Base-by-base conservation (phyloP, 768 basidiomycete genomes). In the Wakefieldia striispora region DNA sequence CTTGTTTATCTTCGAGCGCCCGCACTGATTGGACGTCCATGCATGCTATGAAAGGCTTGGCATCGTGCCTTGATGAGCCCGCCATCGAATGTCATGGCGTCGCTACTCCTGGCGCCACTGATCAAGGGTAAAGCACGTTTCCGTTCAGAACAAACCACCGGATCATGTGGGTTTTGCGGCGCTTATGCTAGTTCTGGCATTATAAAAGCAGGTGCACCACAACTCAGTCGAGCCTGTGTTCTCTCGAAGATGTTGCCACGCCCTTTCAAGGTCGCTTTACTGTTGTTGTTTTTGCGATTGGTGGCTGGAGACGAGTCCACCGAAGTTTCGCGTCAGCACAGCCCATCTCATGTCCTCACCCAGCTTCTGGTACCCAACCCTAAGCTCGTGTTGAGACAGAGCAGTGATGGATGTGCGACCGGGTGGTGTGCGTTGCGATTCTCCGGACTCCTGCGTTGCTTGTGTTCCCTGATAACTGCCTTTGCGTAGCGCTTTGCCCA, bases 401-500 rank as follows among this genome's bases (percentile, higher is more conserved):
- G 21, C 13, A 35, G 38, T 0, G 46, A 34, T 14, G 50, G 49
- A 19, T 64, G 62, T 20, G 6, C 34, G 9, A 17, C 16, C 6
- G 59, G 56, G 29, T 60, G 8, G 6, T 41, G 62, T 63, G 17
- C 43, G 58, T 54, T n/a, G 1, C 4, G 1, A 14, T 24, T 13
- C 16, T 37, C 7, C 38, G 7, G 24, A n/a, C 14, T 34, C 23
- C 9, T 12, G 1, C 16, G 14, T 37, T 31, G n/a, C n/a, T n/a
- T n/a, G n/a, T n/a, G n/a, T n/a, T 29, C 10, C 1, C 16, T 31
- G 26, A 55, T 19, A n/a, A 2, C 36, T 12, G 23, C 39, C 35
- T 27, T 17, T 12, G 5, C n/a, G 14, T 10, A 64, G 63, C 53
- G 2, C n/a, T 41, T 24, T 64, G 63, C 17, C 6, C 56, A 10